Evolutionary conservation across 345 rosid genomes (phyloP).

Genomic region (Eucalyptus regnans): DNA sequence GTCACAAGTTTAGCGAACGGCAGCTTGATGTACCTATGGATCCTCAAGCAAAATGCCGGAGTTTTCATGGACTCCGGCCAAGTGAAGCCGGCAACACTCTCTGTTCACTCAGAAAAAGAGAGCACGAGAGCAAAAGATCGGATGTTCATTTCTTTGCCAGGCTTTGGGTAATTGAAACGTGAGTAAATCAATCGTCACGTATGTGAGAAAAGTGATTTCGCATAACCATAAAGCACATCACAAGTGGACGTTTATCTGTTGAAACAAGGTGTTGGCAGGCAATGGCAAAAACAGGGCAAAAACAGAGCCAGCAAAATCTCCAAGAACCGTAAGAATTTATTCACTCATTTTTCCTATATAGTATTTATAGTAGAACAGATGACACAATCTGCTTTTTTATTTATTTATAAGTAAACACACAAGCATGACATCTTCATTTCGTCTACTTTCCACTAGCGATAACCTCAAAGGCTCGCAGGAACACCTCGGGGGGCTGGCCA

Average conservation of each 20-base stretch:
- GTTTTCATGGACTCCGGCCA: not conserved
- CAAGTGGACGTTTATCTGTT: not conserved
- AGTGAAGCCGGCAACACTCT: not conserved
- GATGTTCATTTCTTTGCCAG: not conserved
- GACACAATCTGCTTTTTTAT: not conserved
- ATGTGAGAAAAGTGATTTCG: not conserved
- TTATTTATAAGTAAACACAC: not conserved
- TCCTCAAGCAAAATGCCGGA: not conserved
- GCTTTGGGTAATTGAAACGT: not conserved
- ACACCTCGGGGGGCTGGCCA: constrained; percentile 68
- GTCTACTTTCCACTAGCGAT: not conserved
- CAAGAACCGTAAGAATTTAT: not conserved
- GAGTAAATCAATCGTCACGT: not conserved
- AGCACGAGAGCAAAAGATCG: not conserved
- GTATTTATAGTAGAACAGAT: not conserved
- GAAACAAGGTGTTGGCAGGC: not conserved
- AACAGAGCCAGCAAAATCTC: not conserved
- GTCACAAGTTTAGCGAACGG: not conserved
- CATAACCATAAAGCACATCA: not conserved
- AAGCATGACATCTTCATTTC: not conserved
- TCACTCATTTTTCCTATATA: not conserved
- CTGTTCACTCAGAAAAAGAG: not conserved
- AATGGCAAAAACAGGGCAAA: not conserved
- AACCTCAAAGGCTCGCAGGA: constrained; percentile 45
- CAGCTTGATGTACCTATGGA: not conserved